phyloP scores from a whole-genome alignment of 1,284 basidiomycete genomes.

The Meira miltonrushii region DNA sequence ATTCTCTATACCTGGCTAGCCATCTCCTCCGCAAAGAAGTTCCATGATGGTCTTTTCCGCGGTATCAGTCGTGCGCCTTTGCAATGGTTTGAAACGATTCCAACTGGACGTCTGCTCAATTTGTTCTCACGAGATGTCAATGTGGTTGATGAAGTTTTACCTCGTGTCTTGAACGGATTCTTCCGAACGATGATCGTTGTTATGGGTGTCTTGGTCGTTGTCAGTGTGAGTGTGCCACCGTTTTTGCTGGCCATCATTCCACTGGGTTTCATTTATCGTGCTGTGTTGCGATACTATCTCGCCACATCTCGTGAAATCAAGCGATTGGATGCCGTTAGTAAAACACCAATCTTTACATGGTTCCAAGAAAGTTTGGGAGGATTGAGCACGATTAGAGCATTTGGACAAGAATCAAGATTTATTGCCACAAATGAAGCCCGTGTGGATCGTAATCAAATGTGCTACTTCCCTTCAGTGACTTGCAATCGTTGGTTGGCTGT shows the following conservation, averaged over 20 bases:
- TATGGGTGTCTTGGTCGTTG: constrained; percentile 66
- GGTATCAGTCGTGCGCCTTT: constrained; percentile 41
- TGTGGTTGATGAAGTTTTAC: constrained; percentile 65
- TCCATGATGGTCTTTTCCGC: constrained; percentile 47
- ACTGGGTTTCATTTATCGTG: constrained; percentile 40
- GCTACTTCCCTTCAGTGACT: constrained; percentile 64
- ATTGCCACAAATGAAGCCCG: constrained; percentile 70
- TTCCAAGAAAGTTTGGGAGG: constrained; percentile 76
- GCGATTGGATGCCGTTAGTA: constrained; percentile 80
- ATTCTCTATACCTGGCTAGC: constrained; percentile 47
- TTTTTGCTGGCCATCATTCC: constrained; percentile 63
- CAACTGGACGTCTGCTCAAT: constrained; percentile 65
- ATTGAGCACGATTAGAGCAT: constrained; percentile 73
- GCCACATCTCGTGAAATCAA: constrained; percentile 86
- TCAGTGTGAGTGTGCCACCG: constrained; percentile 66
- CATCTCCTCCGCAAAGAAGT: constrained; percentile 36
- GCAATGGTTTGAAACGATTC: constrained; percentile 51
- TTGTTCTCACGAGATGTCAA: constrained; percentile 88
- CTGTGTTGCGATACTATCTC: constrained; percentile 66
- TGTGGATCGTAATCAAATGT: constrained; percentile 72
- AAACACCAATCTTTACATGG: constrained; percentile 77
- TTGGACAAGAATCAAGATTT: constrained; percentile 60
- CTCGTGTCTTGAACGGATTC: constrained; percentile 43
- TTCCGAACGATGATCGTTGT: constrained; percentile 52
- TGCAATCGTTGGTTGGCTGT: constrained; percentile 77